Conservation (phyloP, 495 filamentous ascomycete genomes). For the Penicillium desertorum region DNA sequence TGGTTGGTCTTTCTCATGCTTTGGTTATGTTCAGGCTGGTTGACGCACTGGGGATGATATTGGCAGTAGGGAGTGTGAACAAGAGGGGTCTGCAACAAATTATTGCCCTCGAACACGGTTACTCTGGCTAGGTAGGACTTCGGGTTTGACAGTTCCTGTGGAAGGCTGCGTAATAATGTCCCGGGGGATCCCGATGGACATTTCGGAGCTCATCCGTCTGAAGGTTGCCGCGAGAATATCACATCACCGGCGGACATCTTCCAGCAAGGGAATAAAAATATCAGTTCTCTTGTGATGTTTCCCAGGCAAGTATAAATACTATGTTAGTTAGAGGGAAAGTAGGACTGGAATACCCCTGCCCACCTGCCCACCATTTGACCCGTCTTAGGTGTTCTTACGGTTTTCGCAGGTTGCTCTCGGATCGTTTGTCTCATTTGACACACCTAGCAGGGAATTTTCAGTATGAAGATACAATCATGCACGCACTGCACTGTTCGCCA, state of each 20-base stretch:
- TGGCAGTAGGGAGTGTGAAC: background rate
- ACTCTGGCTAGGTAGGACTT: background rate
- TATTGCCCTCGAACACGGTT: background rate
- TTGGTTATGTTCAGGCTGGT: background rate
- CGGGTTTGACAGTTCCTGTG: constrained; percentile 5
- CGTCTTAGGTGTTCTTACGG: background rate
- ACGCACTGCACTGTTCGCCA: too few relatives aligned
- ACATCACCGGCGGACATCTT: background rate
- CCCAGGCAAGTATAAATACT: background rate
- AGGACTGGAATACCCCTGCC: background rate
- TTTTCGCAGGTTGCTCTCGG: background rate
- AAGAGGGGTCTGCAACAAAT: background rate
- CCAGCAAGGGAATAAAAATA: background rate
- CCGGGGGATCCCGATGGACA: constrained; percentile 1
- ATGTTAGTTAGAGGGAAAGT: background rate
- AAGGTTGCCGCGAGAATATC: background rate
- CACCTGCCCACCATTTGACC: background rate
- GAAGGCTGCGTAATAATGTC: constrained; percentile 1
- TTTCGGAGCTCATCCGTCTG: background rate
- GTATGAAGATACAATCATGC: background rate
- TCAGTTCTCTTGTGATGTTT: background rate
- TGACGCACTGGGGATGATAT: background rate
- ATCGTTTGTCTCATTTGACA: background rate
- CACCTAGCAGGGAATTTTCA: background rate
- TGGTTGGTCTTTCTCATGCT: background rate